These are phyloP conservation scores for Fusarium fracticaudum DNA, from an alignment of 2,329 filamentous ascomycete genomes.

Conservation along the genomic window DNA sequence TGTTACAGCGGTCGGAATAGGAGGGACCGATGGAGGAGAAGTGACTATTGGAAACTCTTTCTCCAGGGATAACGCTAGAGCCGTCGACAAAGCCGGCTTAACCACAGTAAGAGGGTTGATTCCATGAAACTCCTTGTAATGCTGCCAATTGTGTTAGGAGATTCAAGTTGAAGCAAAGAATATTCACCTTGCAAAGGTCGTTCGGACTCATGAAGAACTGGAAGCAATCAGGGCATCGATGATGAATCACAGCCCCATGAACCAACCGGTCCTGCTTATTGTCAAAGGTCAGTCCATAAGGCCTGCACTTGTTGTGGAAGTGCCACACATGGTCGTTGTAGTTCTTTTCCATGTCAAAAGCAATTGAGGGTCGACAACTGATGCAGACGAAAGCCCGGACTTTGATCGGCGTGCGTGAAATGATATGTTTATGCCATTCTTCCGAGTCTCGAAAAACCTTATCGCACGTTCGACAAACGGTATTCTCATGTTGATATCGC, in stretches of 20 bases:
- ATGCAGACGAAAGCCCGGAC: rapidly evolving
- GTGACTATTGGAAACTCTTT: background rate
- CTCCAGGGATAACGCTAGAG: background rate
- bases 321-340: background rate
- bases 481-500: background rate
- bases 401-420: background rate
- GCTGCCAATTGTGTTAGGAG: background rate
- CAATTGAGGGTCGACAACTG: background rate
- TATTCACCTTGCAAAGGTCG: background rate
- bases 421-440: background rate
- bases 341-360: background rate
- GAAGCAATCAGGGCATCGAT: background rate
- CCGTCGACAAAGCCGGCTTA: background rate
- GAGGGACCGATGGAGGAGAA: background rate
- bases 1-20: rapidly evolving
- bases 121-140: background rate
- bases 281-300: background rate
- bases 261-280: background rate
- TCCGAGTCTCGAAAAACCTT: background rate
- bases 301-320: background rate
- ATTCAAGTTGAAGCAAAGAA: background rate
- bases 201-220: background rate
- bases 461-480: background rate
- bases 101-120: background rate
- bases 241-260: background rate